Percentiles rank a stretch among this genome's conserved stretches.
phyloP scores from a whole-genome alignment of 257 asterid genomes.

The Cordia subcordata region DNA sequence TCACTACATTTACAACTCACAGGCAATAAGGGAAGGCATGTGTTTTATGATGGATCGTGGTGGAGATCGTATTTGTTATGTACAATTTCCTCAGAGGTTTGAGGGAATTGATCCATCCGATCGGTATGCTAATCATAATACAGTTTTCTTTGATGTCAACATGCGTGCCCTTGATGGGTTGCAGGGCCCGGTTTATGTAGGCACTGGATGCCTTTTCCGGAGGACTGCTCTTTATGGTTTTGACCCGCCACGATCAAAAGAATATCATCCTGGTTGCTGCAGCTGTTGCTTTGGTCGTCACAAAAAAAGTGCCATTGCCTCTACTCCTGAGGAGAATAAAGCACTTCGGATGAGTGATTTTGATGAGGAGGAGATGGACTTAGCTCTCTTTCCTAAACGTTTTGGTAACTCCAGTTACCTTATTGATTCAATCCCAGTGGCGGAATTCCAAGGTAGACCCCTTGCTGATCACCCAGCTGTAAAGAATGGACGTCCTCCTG shows the following conservation, averaged over 20 bases:
- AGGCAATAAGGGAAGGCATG: conserved; percentile 81
- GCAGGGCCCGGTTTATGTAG: conserved; percentile 85
- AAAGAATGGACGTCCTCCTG: conserved; percentile 74
- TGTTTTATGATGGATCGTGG: conserved; percentile 91
- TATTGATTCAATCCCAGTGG: conserved; percentile 73
- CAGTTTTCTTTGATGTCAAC: conserved; percentile 83
- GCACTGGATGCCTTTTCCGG: conserved; percentile 83
- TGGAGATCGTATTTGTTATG: conserved; percentile 74
- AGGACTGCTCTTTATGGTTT: conserved; percentile 79
- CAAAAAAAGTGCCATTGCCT: conserved; percentile 40
- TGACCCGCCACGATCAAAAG: conserved; percentile 81
- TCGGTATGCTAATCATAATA: conserved; percentile 80
- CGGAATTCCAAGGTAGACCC: conserved; percentile 81
- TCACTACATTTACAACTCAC: conserved; percentile 81
- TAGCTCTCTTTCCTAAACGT: conserved; percentile 61
- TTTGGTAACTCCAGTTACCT: conserved; percentile 76
- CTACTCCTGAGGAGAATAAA: conserved; percentile 56
- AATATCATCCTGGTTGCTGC: conserved; percentile 56
- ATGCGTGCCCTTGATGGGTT: conserved; percentile 89
- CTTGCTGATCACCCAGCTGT: conserved; percentile 86
- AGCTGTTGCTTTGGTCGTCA: conserved; percentile 52
- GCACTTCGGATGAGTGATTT: conserved; percentile 69
- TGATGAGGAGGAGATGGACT: conserved; percentile 67
- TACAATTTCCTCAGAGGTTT: conserved; percentile 79
- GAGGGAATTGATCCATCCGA: conserved; percentile 90